Conservation (phyloP, 768 basidiomycete species). For the Clavaria fumosa region DNA sequence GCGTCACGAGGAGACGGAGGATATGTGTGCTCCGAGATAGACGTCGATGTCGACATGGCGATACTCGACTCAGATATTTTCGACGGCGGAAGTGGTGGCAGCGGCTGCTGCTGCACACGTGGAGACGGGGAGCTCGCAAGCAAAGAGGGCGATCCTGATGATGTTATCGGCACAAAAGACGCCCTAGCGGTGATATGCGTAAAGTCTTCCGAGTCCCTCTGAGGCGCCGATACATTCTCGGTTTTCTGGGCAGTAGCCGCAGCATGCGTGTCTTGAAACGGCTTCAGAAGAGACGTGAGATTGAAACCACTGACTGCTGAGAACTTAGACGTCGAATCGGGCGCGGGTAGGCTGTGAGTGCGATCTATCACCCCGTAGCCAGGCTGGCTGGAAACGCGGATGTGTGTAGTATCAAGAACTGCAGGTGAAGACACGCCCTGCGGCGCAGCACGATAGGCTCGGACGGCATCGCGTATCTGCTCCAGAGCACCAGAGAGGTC, state of each 20-base stretch:
- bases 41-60: conserved; percentile 14
- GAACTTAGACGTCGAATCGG: conserved; percentile 19
- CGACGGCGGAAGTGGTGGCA: no score
- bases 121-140: no score
- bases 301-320: conserved; percentile 43
- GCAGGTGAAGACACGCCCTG: conserved; percentile 21
- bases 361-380: conserved; percentile 24
- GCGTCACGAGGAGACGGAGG: conserved; percentile 68
- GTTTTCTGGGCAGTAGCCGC: conserved; percentile 15
- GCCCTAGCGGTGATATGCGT: conserved; percentile 51
- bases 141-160: conserved; percentile 26
- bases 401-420: conserved; percentile 46
- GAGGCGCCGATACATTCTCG: conserved; percentile 21
- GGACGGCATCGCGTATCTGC: conserved; percentile 67
- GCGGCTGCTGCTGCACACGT: no score
- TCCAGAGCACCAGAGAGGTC: conserved; percentile 63
- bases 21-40: conserved; percentile 49
- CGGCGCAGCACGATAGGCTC: conserved; percentile 30
- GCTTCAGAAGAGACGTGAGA: conserved; percentile 48
- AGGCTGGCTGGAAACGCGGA: conserved; percentile 20
- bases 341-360: conserved; percentile 21
- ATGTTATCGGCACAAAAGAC: conserved; percentile 47
- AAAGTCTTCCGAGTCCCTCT: conserved; percentile 48
- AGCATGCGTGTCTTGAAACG: conserved; percentile 40
- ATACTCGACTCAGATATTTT: no score